These are phyloP conservation scores for Chaetomidium leptoderma DNA, from an alignment of 495 filamentous ascomycete genomes.

Conservation along the genomic window DNA sequence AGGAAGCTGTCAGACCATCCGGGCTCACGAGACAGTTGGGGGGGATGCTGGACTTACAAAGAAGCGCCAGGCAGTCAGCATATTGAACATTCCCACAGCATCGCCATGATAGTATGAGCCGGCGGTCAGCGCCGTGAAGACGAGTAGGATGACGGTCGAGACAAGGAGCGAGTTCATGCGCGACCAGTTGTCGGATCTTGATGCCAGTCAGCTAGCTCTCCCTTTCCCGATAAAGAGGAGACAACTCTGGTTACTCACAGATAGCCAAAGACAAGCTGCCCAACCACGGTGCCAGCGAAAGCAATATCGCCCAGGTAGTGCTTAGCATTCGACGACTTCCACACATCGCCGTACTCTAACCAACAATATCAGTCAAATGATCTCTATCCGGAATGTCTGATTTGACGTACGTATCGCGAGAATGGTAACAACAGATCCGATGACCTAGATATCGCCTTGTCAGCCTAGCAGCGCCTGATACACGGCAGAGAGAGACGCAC, in stretches of 20 bases:
- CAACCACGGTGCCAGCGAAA: slow-evolving; percentile 85
- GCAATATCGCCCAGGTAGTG: slow-evolving; percentile 72
- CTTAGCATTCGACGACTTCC: slow-evolving; percentile 59
- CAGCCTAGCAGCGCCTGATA: not conserved
- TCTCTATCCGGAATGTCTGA: no score
- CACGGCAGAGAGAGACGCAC: slow-evolving; percentile 28
- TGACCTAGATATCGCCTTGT: slow-evolving; percentile 58
- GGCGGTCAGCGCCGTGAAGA: slow-evolving; percentile 75
- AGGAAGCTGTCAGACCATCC: not conserved
- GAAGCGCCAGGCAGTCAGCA: slow-evolving; percentile 81
- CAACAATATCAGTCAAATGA: no score
- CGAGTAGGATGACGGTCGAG: slow-evolving; percentile 74
- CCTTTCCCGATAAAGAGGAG: no score
- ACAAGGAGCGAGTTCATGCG: slow-evolving; percentile 75
- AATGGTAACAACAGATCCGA: slow-evolving; percentile 75
- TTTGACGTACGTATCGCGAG: slow-evolving; percentile 48
- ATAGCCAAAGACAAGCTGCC: slow-evolving; percentile 78
- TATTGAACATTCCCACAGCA: slow-evolving; percentile 67
- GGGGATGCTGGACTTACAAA: slow-evolving; percentile 64
- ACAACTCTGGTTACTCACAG: slow-evolving; percentile 30
- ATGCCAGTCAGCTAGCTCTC: not conserved
- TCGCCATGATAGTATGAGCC: slow-evolving; percentile 69
- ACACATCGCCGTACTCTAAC: slow-evolving; percentile 65
- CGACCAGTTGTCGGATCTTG: slow-evolving; percentile 69
- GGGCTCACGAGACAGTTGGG: slow-evolving; percentile 31